Conservation (phyloP, 1,284 basidiomycete species). For the Sanghuangporus weigelae region DNA sequence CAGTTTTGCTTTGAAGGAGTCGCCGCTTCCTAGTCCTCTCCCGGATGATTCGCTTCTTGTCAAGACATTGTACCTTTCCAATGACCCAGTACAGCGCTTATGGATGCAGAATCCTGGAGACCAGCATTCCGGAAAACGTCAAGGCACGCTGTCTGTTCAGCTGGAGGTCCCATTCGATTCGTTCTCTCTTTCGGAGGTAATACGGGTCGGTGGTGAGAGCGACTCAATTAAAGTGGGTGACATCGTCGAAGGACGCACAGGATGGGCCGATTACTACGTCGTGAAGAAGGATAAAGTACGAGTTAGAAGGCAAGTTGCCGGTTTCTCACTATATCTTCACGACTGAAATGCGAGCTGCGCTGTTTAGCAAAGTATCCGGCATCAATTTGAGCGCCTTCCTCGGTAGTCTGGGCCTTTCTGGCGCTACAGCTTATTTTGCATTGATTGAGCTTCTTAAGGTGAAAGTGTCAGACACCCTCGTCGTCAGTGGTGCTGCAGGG, state of each 20-base stretch:
- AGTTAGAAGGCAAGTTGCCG: conserved; percentile 1
- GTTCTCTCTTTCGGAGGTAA: conserved; percentile 21
- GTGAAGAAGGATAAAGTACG: conserved; percentile 15
- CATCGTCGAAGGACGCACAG: conserved; percentile 19
- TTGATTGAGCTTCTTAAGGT: conserved; percentile 29
- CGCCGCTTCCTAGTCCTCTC: conserved; percentile 6
- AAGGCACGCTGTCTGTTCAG: conserved; percentile 20
- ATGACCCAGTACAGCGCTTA: conserved; percentile 16
- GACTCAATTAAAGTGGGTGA: conserved; percentile 23
- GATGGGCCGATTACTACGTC: conserved; percentile 28
- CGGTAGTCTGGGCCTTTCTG: conserved; percentile 24
- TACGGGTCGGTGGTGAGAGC: conserved; percentile 21
- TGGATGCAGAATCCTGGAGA: conserved; percentile 19
- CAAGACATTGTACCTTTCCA: conserved; percentile 15
- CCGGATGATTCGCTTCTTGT: conserved; percentile 14
- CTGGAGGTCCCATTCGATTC: conserved; percentile 23
- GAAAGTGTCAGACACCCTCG: conserved; percentile 30
- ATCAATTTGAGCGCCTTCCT: conserved; percentile 22
- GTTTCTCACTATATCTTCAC: background rate
- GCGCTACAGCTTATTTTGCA: conserved; percentile 30
- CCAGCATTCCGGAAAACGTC: conserved; percentile 16
- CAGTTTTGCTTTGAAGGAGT: conserved; percentile 7
- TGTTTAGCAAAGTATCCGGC: conserved; percentile 8
- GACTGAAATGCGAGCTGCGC: background rate
- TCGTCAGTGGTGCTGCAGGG: conserved; percentile 34